phyloP scores from a whole-genome alignment of 148 eudicot species.

The Rhododendron mucronatum region DNA sequence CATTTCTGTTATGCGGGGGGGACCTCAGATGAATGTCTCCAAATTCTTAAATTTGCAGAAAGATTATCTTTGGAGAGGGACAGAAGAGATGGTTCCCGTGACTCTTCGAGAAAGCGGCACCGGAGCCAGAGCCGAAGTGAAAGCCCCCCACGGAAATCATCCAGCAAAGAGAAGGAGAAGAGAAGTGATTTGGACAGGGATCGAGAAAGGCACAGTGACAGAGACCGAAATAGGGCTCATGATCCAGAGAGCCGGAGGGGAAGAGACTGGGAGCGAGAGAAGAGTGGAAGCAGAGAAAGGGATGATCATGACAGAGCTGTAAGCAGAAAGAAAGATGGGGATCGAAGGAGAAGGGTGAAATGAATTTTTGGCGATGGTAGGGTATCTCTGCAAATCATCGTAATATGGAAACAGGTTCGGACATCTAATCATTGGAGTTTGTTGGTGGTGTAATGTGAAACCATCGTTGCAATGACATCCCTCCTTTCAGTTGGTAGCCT shows the following conservation, averaged over 20 bases:
- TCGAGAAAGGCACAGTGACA: slow-evolving; percentile 27
- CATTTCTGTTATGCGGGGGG: background rate
- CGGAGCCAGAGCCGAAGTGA: slow-evolving; percentile 59
- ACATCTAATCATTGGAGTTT: background rate
- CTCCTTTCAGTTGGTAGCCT: background rate
- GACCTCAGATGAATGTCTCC: background rate
- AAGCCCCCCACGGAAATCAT: slow-evolving; percentile 59
- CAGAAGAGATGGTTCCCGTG: slow-evolving; percentile 47
- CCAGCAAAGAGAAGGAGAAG: slow-evolving; percentile 40
- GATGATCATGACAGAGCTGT: slow-evolving; percentile 42
- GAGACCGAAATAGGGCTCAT: slow-evolving; percentile 36
- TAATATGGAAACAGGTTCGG: background rate
- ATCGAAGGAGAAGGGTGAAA: slow-evolving; percentile 53
- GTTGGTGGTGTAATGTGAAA: background rate
- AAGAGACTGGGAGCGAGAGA: slow-evolving; percentile 27
- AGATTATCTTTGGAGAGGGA: slow-evolving; percentile 45
- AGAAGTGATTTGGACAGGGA: slow-evolving; percentile 31
- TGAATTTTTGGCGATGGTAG: slow-evolving; percentile 16
- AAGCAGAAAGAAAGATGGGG: slow-evolving; percentile 56
- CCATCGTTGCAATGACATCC: background rate
- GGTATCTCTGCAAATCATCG: background rate
- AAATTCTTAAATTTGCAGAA: slow-evolving; percentile 40
- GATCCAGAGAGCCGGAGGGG: slow-evolving; percentile 39
- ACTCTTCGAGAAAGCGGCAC: slow-evolving; percentile 58
- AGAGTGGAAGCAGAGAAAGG: slow-evolving; percentile 48